These are phyloP conservation scores for Perkinsus chesapeaki DNA, from an alignment of 169 alveolate species.

Conservation along the genomic window DNA sequence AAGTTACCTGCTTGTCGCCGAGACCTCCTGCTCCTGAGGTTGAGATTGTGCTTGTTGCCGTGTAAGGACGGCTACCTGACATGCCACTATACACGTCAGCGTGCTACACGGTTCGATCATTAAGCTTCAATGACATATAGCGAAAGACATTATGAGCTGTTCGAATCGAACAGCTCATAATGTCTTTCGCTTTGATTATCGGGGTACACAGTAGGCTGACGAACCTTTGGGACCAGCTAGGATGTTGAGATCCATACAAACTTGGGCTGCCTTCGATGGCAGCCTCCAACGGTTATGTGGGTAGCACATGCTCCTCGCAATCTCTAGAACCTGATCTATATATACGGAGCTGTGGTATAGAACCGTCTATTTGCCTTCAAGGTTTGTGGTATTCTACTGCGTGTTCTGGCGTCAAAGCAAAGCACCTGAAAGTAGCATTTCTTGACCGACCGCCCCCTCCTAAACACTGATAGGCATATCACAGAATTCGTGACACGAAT, in stretches of 20 bases:
- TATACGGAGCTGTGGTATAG: background rate
- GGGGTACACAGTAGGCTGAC: too few species aligned
- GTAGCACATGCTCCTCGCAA: background rate
- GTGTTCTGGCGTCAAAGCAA: background rate
- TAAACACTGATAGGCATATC: too few species aligned
- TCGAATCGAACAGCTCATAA: too few species aligned
- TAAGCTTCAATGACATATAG: too few species aligned
- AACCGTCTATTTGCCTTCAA: background rate
- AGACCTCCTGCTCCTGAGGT: background rate
- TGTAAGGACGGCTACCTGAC: background rate
- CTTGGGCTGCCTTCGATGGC: background rate
- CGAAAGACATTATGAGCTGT: too few species aligned
- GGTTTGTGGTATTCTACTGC: background rate
- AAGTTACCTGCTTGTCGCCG: background rate
- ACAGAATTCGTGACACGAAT: too few species aligned
- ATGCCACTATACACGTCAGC: background rate
- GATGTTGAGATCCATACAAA: background rate
- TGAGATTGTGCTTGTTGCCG: background rate
- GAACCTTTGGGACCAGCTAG: background rate
- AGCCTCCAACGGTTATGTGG: background rate
- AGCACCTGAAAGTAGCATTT: background rate
- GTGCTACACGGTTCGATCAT: too few species aligned
- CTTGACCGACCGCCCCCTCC: too few species aligned
- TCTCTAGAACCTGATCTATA: background rate
- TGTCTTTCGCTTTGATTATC: too few species aligned